Conservation (phyloP, 1,139 yeast species). For the Pichia sp. region DNA sequence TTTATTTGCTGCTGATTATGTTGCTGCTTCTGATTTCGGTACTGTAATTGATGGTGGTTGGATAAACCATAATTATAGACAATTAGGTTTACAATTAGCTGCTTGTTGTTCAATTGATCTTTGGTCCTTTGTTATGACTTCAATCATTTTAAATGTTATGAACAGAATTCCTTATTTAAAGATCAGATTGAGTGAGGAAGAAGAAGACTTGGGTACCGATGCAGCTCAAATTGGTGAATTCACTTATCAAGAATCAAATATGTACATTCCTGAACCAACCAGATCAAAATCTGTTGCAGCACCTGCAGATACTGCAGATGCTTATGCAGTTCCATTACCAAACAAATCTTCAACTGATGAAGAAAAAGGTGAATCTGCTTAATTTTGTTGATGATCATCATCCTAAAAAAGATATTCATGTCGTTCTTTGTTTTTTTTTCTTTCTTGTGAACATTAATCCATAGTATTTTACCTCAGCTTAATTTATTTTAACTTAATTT, state of each 20-base stretch:
- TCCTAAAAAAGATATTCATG: neutral
- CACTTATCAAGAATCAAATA: slow-evolving; percentile 60
- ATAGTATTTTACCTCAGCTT: too few species aligned
- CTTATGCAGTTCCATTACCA: slow-evolving; percentile 27
- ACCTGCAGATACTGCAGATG: slow-evolving; percentile 20
- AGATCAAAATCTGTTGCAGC: slow-evolving; percentile 37
- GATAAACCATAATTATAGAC: slow-evolving; percentile 84
- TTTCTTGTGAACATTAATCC: neutral
- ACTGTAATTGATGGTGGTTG: slow-evolving; percentile 80
- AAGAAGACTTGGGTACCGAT: slow-evolving; percentile 86
- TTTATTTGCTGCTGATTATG: slow-evolving; percentile 87
- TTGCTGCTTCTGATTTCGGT: slow-evolving; percentile 70
- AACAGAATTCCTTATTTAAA: slow-evolving; percentile 78
- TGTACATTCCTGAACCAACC: slow-evolving; percentile 70
- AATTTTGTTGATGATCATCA: neutral
- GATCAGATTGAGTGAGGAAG: slow-evolving; percentile 81
- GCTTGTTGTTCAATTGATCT: slow-evolving; percentile 67
- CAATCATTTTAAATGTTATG: slow-evolving; percentile 62
- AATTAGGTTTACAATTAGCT: slow-evolving; percentile 91
- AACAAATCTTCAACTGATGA: slow-evolving; percentile 16
- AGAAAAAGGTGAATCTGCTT: slow-evolving; percentile 10
- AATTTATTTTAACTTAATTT: neutral
- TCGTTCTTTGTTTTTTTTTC: neutral
- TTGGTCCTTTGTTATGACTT: slow-evolving; percentile 78
- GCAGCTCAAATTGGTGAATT: slow-evolving; percentile 78